phyloP scores from a whole-genome alignment of 805 yeast species.

The Suhomyces prunicola region DNA sequence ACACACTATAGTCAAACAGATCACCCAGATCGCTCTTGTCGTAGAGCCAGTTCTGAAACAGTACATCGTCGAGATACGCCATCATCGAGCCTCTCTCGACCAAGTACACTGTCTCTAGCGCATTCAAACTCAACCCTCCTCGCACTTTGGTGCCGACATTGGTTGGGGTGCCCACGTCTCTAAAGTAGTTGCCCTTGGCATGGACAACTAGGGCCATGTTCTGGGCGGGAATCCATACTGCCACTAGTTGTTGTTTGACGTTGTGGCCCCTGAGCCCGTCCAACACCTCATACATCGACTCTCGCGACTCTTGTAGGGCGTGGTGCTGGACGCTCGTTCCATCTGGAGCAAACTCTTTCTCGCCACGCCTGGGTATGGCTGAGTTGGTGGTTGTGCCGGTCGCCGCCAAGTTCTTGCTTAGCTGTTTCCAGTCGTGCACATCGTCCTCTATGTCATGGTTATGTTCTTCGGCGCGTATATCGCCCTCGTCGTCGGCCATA shows the following conservation, averaged over 20 bases:
- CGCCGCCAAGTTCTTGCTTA: conserved; percentile 13
- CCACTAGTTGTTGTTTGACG: conserved; percentile 49
- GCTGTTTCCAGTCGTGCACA: conserved; percentile 51
- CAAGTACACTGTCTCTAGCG: conserved; percentile 72
- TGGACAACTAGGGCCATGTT: conserved; percentile 31
- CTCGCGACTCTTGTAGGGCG: conserved; percentile 51
- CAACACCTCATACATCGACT: conserved; percentile 73
- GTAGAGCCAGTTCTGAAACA: conserved; percentile 19
- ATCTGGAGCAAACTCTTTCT: conserved; percentile 83
- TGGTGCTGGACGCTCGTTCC: conserved; percentile 55
- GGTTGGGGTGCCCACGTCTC: conserved; percentile 64
- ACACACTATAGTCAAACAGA: conserved; percentile 19
- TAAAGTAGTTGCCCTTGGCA: conserved; percentile 70
- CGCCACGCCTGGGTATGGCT: conserved; percentile 69
- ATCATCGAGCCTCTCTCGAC: conserved; percentile 69
- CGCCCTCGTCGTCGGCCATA: conserved; percentile 6
- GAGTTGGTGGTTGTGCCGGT: conserved; percentile 6
- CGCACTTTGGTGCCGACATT: conserved; percentile 13
- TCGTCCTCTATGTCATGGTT: conserved; percentile 39
- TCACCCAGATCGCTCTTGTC: conserved; percentile 11
- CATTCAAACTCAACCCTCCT: conserved; percentile 45
- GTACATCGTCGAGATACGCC: conserved; percentile 22
- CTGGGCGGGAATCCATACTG: conserved; percentile 40
- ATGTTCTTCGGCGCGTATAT: conserved; percentile 3
- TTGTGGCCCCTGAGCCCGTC: conserved; percentile 46